Evolutionary conservation across 2,329 filamentous ascomycete species (phyloP).

Genomic region (Exophiala sideris): DNA sequence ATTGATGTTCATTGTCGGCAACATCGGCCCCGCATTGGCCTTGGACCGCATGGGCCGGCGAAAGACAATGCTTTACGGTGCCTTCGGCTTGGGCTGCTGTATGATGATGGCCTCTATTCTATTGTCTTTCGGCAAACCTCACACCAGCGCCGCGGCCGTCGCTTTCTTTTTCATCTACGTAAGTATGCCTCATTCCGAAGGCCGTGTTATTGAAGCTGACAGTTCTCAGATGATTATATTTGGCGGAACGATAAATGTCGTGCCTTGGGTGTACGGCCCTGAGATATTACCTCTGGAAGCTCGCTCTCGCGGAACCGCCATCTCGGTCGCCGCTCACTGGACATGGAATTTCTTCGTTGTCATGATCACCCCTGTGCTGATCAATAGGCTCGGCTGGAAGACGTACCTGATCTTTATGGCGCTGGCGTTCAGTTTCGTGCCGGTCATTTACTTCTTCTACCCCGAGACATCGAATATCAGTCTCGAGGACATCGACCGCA

Average conservation of each 20-base stretch:
- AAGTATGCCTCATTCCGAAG: slow-evolving; percentile 32
- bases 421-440: slow-evolving; percentile 29
- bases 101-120: slow-evolving; percentile 42
- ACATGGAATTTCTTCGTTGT: slow-evolving; percentile 33
- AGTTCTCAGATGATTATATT: neutral
- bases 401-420: slow-evolving; percentile 34
- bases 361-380: slow-evolving; percentile 32
- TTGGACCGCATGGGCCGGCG: slow-evolving; percentile 42
- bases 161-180: slow-evolving; percentile 52
- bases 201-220: neutral
- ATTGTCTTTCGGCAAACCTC: slow-evolving; percentile 39
- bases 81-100: slow-evolving; percentile 36
- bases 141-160: slow-evolving; percentile 46
- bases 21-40: slow-evolving; percentile 46
- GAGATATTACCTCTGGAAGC: slow-evolving; percentile 52
- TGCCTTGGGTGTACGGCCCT: slow-evolving; percentile 50
- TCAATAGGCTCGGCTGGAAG: slow-evolving; percentile 31
- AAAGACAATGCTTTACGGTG: slow-evolving; percentile 38
- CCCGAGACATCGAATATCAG: slow-evolving; percentile 20
- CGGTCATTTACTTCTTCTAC: slow-evolving; percentile 29
- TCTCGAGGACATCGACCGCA: slow-evolving; percentile 16
- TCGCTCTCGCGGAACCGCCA: slow-evolving; percentile 49
- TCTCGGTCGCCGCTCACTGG: slow-evolving; percentile 46
- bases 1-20: slow-evolving; percentile 42
- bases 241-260: slow-evolving; percentile 40